Percentiles rank a stretch among this genome's conserved stretches.
phyloP scores from a whole-genome alignment of 345 rosid species.

The Salix purpurea region DNA sequence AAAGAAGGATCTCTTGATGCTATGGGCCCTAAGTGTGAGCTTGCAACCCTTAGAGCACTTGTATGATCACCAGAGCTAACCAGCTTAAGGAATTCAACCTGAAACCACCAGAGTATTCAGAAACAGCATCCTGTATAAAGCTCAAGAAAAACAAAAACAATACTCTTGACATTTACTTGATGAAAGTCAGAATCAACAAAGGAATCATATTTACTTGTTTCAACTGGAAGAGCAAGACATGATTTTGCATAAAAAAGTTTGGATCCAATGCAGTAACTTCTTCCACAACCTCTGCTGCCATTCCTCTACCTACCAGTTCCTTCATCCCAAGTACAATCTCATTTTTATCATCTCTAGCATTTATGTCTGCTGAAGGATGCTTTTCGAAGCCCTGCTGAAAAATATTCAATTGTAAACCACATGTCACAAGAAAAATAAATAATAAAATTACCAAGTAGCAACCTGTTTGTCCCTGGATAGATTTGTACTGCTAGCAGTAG shows the following conservation, averaged over 20 bases:
- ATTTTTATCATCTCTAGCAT: constrained; percentile 45
- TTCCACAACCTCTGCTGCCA: constrained; percentile 75
- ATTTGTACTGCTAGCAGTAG: constrained; percentile 21
- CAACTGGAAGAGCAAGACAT: constrained; percentile 66
- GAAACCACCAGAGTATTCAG: constrained; percentile 14
- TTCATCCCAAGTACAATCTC: constrained; percentile 73
- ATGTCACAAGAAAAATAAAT: background rate
- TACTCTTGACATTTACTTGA: background rate
- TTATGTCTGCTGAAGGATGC: constrained; percentile 12
- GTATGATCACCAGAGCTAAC: constrained; percentile 68
- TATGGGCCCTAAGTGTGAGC: constrained; percentile 83
- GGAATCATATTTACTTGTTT: constrained; percentile 61
- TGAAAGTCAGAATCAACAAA: background rate
- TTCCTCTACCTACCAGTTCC: constrained; percentile 76
- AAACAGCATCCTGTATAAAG: background rate
- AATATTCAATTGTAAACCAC: constrained; percentile 3
- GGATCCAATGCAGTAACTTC: constrained; percentile 78
- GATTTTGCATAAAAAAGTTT: constrained; percentile 60
- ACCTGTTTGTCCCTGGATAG: constrained; percentile 41
- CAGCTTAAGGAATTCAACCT: constrained; percentile 88
- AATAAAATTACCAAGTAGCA: constrained; percentile 3
- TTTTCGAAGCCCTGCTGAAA: constrained; percentile 36
- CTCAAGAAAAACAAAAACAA: background rate
- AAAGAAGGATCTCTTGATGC: constrained; percentile 62
- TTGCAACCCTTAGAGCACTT: constrained; percentile 76